Evolutionary conservation across 306 rosid genomes (phyloP).

Genomic region (Pachyrhizus erosus): DNA sequence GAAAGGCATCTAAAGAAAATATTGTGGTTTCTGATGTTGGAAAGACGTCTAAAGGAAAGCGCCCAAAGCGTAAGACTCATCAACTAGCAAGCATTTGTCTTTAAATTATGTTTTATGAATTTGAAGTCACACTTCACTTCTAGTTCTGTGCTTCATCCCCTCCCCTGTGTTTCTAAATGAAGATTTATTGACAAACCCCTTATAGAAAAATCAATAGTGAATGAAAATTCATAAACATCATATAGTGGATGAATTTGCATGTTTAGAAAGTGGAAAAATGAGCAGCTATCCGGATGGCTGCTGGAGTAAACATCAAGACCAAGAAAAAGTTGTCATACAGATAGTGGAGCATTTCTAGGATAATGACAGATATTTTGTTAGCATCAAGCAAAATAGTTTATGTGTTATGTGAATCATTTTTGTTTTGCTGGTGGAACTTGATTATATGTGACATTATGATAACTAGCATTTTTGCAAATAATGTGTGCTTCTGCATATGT

Average conservation of each 20-base stretch:
- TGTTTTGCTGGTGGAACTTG: background rate
- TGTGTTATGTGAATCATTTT: background rate
- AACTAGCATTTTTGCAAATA: constrained; percentile 15
- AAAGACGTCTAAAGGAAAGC: constrained; percentile 63
- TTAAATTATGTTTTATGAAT: constrained; percentile 20
- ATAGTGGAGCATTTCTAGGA: constrained; percentile 13
- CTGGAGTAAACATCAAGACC: background rate
- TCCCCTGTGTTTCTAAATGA: background rate
- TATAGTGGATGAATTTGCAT: background rate
- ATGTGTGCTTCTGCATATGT: background rate
- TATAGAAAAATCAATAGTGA: background rate
- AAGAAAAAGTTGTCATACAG: background rate
- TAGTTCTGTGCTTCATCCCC: background rate
- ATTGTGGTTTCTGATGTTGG: constrained; percentile 28
- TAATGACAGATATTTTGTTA: background rate
- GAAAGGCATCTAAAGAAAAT: constrained; percentile 51
- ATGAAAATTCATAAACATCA: background rate
- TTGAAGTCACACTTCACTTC: constrained; percentile 10
- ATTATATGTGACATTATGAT: constrained; percentile 25
- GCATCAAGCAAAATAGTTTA: background rate
- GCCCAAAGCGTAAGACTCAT: constrained; percentile 65
- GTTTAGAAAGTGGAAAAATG: background rate
- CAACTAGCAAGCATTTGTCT: constrained; percentile 26
- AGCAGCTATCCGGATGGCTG: background rate
- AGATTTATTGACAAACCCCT: constrained; percentile 16